These are phyloP conservation scores for Thyridium curvatum DNA, from an alignment of 2,329 filamentous ascomycete genomes.

Conservation along the genomic window DNA sequence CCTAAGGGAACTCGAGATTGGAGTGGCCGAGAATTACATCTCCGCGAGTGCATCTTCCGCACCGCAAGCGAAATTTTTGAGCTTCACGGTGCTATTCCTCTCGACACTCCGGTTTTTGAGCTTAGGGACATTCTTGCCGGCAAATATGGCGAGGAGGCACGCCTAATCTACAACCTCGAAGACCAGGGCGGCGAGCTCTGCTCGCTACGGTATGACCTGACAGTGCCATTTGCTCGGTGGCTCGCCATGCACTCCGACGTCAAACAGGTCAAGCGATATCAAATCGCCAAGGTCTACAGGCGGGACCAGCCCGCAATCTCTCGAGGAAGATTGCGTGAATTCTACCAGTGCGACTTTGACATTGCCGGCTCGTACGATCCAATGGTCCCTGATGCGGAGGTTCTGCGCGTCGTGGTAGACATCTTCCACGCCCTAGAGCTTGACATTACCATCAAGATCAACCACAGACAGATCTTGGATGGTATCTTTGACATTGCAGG, in stretches of 20 bases:
- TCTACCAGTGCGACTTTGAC: slow-evolving; percentile 97
- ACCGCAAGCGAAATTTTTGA: slow-evolving; percentile 29
- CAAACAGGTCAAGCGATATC: slow-evolving; percentile 84
- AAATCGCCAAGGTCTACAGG: slow-evolving; percentile 85
- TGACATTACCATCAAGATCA: slow-evolving; percentile 85
- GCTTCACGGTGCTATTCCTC: slow-evolving; percentile 63
- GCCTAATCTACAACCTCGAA: slow-evolving; percentile 64
- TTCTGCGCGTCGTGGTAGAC: slow-evolving; percentile 76
- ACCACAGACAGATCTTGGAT: slow-evolving; percentile 90
- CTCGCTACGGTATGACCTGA: slow-evolving; percentile 72
- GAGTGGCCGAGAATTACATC: slow-evolving; percentile 60
- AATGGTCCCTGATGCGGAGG: slow-evolving; percentile 90
- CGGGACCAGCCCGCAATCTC: slow-evolving; percentile 57
- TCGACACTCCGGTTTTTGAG: slow-evolving; percentile 73
- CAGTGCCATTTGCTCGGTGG: slow-evolving; percentile 67
- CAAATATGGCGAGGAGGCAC: slow-evolving; percentile 69
- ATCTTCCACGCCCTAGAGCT: slow-evolving; percentile 77
- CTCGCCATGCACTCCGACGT: slow-evolving; percentile 84
- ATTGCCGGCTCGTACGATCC: slow-evolving; percentile 83
- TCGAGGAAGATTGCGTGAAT: slow-evolving; percentile 90
- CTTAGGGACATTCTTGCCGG: slow-evolving; percentile 59
- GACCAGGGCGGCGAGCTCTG: slow-evolving; percentile 80
- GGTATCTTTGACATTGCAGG: slow-evolving; percentile 88
- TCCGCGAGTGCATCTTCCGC: too few relatives aligned
- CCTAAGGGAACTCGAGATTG: slow-evolving; percentile 74